phyloP scores from a whole-genome alignment of 2,329 filamentous ascomycete genomes.

The Paracoccidioides lutzii region DNA sequence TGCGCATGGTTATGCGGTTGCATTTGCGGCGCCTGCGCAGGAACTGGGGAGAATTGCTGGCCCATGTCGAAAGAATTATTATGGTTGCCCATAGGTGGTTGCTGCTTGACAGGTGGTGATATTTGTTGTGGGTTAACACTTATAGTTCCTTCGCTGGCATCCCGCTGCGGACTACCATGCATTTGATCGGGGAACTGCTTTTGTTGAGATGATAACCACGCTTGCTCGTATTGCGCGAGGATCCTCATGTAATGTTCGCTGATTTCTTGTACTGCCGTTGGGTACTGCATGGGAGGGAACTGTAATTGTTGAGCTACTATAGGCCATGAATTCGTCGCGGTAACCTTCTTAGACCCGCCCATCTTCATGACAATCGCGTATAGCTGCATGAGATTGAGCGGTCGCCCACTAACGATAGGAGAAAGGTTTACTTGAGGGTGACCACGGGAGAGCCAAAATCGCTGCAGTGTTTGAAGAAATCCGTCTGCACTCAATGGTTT shows the following conservation, averaged over 20 bases:
- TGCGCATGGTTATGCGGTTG: constrained; percentile 18
- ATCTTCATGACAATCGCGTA: constrained; percentile 66
- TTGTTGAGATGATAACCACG: constrained; percentile 32
- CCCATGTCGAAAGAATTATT: constrained; percentile 4
- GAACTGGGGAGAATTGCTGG: constrained; percentile 17
- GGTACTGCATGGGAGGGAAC: constrained; percentile 50
- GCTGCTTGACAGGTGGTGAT: constrained; percentile 27
- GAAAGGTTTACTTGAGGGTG: constrained; percentile 57
- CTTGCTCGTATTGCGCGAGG: constrained; percentile 59
- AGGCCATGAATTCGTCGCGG: constrained; percentile 58
- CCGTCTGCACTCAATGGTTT: constrained; percentile 43
- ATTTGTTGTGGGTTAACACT: constrained; percentile 32
- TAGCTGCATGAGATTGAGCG: constrained; percentile 60
- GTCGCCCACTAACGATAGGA: constrained; percentile 60
- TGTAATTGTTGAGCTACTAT: constrained; percentile 52
- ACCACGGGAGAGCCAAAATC: constrained; percentile 64
- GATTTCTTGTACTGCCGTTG: constrained; percentile 56
- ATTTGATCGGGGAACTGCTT: constrained; percentile 32
- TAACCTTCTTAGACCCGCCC: constrained; percentile 65
- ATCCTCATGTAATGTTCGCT: constrained; percentile 62
- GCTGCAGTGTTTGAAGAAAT: constrained; percentile 62
- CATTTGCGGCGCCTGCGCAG: constrained; percentile 13
- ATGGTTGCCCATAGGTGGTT: constrained; percentile 17
- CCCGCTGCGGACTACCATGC: constrained; percentile 31
- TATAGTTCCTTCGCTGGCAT: constrained; percentile 23